phyloP scores from a whole-genome alignment of 2,329 filamentous ascomycete species.

The Mycosphaerelloides madeirae region DNA sequence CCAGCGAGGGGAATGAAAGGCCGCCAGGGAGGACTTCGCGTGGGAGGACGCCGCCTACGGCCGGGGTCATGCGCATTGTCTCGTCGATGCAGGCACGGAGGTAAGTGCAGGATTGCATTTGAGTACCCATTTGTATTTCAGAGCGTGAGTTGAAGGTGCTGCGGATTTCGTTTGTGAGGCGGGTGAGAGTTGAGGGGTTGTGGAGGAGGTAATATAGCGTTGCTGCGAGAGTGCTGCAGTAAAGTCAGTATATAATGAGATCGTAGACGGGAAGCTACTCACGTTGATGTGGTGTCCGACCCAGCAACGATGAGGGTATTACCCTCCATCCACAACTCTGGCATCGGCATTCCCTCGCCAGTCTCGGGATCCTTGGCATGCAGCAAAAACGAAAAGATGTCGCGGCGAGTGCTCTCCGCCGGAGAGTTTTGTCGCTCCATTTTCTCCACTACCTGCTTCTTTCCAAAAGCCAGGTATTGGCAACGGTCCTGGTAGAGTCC shows the following conservation, averaged over 20 bases:
- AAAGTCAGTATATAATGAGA: not conserved
- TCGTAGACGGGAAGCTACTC: slow-evolving; percentile 17
- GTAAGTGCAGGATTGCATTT: slow-evolving; percentile 37
- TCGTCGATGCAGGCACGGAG: slow-evolving; percentile 47
- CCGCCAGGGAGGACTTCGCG: slow-evolving; percentile 32
- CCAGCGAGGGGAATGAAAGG: slow-evolving; percentile 30
- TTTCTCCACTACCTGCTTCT: slow-evolving; percentile 24
- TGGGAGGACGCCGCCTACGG: slow-evolving; percentile 34
- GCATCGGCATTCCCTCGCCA: slow-evolving; percentile 37
- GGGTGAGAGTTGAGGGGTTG: slow-evolving; percentile 33
- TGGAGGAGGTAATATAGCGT: slow-evolving; percentile 44
- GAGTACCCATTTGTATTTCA: slow-evolving; percentile 28
- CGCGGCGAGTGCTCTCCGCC: slow-evolving; percentile 18
- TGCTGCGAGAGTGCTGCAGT: slow-evolving; percentile 22
- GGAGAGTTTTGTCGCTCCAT: slow-evolving; percentile 16
- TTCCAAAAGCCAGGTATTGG: slow-evolving; percentile 28
- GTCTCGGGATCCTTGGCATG: slow-evolving; percentile 32
- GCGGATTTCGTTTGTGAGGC: slow-evolving; percentile 33
- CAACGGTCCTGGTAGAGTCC: slow-evolving; percentile 21
- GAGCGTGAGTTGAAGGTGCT: slow-evolving; percentile 31
- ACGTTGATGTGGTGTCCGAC: slow-evolving; percentile 41
- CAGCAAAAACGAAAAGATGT: slow-evolving; percentile 25
- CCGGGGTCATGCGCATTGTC: slow-evolving; percentile 43
- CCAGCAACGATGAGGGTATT: slow-evolving; percentile 48
- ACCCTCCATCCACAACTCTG: slow-evolving; percentile 47